Evolutionary conservation across 306 rosid genomes (phyloP), one percentile per base, ranked within the genome.

Genomic region (Delonix regia): DNA sequence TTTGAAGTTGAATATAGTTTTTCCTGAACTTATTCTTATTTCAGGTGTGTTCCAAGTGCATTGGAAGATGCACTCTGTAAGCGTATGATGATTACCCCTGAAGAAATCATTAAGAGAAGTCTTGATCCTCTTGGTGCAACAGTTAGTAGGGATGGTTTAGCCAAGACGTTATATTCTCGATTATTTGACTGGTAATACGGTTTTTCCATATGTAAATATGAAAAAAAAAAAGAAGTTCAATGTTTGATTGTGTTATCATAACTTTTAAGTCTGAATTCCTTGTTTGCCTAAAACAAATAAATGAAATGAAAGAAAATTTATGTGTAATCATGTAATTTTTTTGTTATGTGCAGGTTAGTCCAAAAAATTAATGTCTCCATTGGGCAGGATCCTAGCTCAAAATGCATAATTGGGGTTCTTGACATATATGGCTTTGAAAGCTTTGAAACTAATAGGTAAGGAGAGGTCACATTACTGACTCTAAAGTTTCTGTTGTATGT

Each of bases 391-490:
- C 75, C 92, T 71, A 42, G 49, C 88, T 90, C 98, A 48, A 88
- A 89, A 30, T 81, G 63, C 83, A 89, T 89, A 84, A 92, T 94
- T 24, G 97, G 98, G 63, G 90, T 94, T 74, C 97, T 94, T 78
- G 97, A 92, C 88, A 94, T 92, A 75, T 94, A 94, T 84, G 97
- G 98, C 78, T 94, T 94, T 83, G 98, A 94, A 81, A 90, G 93
- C 91, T 94, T 94, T 79, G 64, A 72, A 82, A 65, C 86, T 65
- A 94, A 94, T 83, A 89, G 98, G 97, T 90, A 83, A 87, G 82
- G 69, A 70, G 25, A 49, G 19, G 67, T 72, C 28, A 44, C 24
- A 61, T 75, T 71, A 56, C 30, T 48, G 44, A 14, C 18, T 36
- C 25, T 65, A 55, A 64, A 75, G 48, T 56, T 78, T 36, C 78